Percentiles rank a stretch among this genome's conserved stretches.
These are phyloP conservation scores for Thielaviopsis euricoi DNA, from an alignment of 2,329 filamentous ascomycete species.

Conservation along the genomic window DNA sequence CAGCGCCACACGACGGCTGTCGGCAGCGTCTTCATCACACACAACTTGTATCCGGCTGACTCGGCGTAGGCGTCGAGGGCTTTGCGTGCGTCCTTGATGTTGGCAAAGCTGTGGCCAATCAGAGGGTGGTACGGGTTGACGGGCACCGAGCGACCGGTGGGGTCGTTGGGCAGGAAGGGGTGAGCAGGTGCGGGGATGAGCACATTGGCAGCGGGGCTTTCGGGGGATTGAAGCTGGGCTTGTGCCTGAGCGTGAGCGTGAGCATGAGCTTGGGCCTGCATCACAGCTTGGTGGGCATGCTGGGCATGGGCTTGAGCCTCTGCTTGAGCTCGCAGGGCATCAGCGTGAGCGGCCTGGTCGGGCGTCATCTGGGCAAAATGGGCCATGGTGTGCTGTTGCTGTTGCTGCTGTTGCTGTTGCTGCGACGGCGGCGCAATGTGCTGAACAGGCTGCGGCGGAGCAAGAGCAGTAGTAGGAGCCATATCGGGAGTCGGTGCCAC, in stretches of 20 bases:
- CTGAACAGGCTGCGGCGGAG: not conserved
- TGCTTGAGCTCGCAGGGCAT: not conserved
- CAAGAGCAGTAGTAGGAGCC: constrained; percentile 1
- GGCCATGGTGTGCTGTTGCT: constrained; percentile 2
- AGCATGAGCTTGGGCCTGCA: not conserved
- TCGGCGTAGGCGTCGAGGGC: constrained; percentile 11
- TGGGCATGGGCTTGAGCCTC: constrained; percentile 6
- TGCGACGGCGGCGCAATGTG: not conserved
- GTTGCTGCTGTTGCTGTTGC: no score
- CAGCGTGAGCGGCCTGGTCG: not conserved
- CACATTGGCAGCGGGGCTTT: not conserved
- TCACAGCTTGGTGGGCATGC: not conserved
- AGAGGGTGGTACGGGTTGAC: constrained; percentile 11
- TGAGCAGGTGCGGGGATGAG: constrained; percentile 11
- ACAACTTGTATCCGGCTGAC: constrained; percentile 9
- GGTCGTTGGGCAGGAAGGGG: constrained; percentile 10
- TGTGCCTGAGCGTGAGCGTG: constrained; percentile 4
- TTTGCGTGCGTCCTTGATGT: constrained; percentile 7
- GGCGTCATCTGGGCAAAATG: not conserved
- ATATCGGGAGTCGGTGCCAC: constrained; percentile 2
- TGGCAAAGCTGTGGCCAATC: constrained; percentile 10
- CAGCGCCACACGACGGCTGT: constrained; percentile 11
- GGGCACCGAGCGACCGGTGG: constrained; percentile 10
- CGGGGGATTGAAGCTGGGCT: not conserved
- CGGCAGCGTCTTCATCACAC: constrained; percentile 11